Evolutionary conservation across 2,329 filamentous ascomycete species (phyloP).

Genomic region (Trichoderma simmonsii): DNA sequence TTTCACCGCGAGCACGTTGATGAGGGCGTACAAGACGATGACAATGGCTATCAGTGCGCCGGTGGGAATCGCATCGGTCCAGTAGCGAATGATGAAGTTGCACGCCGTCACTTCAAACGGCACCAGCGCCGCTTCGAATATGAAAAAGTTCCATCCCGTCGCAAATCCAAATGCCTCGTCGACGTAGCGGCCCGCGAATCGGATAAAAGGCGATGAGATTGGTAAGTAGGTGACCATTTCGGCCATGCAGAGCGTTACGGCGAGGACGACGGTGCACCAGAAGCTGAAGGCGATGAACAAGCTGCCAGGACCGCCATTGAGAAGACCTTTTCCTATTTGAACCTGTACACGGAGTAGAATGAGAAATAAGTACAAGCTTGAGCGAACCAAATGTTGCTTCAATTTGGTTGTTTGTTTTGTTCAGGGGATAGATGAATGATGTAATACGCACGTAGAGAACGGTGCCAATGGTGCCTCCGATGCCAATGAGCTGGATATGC

Average conservation of each 20-base stretch:
- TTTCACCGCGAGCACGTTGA: conserved; percentile 71
- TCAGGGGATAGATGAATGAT: not conserved
- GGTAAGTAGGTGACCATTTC: conserved; percentile 77
- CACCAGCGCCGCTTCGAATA: conserved; percentile 65
- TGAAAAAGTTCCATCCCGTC: conserved; percentile 71
- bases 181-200: conserved; percentile 71
- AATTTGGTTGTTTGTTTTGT: not conserved
- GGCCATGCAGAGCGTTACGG: conserved; percentile 60
- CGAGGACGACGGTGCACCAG: conserved; percentile 60
- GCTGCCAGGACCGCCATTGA: conserved; percentile 57
- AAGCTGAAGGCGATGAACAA: conserved; percentile 58
- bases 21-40: conserved; percentile 43
- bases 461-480: conserved; percentile 63
- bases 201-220: conserved; percentile 75
- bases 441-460: conserved; percentile 49
- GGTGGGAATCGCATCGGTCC: conserved; percentile 58
- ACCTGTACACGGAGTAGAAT: conserved; percentile 31
- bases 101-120: conserved; percentile 66
- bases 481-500: conserved; percentile 59
- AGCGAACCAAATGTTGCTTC: conserved; percentile 19
- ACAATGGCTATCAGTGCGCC: conserved; percentile 59
- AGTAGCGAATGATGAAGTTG: conserved; percentile 61
- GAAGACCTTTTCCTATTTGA: conserved; percentile 55
- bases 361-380: conserved; percentile 8
- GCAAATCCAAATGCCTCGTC: conserved; percentile 73